Conservation (phyloP, 805 yeast genomes). For the Hanseniaspora lindneri region DNA sequence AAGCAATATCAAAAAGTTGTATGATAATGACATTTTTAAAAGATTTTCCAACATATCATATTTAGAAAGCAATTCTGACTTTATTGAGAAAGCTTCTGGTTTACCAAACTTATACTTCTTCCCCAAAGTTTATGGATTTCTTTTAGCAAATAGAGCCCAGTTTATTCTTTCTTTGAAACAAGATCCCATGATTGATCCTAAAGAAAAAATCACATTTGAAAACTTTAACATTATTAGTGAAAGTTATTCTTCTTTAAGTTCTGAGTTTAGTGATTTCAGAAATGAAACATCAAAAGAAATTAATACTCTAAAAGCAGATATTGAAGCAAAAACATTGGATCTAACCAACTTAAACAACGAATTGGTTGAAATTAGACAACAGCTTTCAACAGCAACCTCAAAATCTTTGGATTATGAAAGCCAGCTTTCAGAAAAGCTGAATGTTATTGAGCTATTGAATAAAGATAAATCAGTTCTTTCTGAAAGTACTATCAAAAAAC, state of each 20-base stretch:
- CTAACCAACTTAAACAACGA: slow-evolving; percentile 13
- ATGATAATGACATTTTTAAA: slow-evolving; percentile 44
- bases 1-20: slow-evolving; percentile 59
- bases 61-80: slow-evolving; percentile 44
- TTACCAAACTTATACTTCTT: slow-evolving; percentile 74
- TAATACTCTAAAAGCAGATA: background rate
- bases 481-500: slow-evolving; percentile 27
- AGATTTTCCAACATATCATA: slow-evolving; percentile 44
- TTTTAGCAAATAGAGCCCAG: slow-evolving; percentile 59
- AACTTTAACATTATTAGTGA: slow-evolving; percentile 33
- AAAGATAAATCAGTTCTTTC: slow-evolving; percentile 22
- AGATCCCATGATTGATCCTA: slow-evolving; percentile 66
- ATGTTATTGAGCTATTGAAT: slow-evolving; percentile 20
- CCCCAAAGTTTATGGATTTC: slow-evolving; percentile 45
- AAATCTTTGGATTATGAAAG: slow-evolving; percentile 21
- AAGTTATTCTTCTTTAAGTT: slow-evolving; percentile 28
- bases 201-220: slow-evolving; percentile 50
- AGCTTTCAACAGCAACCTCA: slow-evolving; percentile 16
- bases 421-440: slow-evolving; percentile 2
- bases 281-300: slow-evolving; percentile 22
- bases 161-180: slow-evolving; percentile 59
- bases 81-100: slow-evolving; percentile 33
- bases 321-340: slow-evolving; percentile 8
- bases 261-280: slow-evolving; percentile 27
- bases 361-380: too few relatives aligned